phyloP scores from a whole-genome alignment of 192 early-diverging fungal genomes.

The Endogone sp. region DNA sequence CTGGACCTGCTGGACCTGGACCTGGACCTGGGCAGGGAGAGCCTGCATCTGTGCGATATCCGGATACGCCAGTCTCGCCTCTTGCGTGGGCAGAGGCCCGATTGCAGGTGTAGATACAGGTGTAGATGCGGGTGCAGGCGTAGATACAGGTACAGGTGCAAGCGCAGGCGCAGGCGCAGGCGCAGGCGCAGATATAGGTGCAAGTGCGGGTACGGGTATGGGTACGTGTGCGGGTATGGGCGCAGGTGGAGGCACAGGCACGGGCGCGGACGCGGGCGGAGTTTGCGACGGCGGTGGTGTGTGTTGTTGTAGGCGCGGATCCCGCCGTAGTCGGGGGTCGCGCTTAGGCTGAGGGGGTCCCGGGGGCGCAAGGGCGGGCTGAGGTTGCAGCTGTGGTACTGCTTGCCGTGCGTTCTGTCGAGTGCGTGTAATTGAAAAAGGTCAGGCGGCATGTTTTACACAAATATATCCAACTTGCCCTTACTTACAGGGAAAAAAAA shows the following conservation, averaged over 20 bases:
- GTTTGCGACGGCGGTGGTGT: background rate
- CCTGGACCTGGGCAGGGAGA: background rate
- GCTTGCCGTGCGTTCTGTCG: background rate
- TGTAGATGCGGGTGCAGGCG: too few species aligned
- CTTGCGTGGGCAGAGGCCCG: too few species aligned
- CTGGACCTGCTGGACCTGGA: background rate
- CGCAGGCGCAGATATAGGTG: too few species aligned
- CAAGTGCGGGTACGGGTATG: slow-evolving; percentile 1
- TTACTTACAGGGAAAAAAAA: too few species aligned
- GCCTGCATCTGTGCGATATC: background rate
- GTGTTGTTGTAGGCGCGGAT: background rate
- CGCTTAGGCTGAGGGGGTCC: background rate
- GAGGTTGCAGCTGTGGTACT: slow-evolving; percentile 4
- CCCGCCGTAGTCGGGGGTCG: background rate
- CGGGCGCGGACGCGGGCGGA: too few species aligned
- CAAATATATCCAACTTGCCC: background rate
- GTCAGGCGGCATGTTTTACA: too few species aligned
- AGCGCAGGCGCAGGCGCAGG: too few species aligned
- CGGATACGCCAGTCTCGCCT: too few species aligned
- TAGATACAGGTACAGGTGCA: too few species aligned
- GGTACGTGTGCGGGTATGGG: background rate
- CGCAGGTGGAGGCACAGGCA: background rate
- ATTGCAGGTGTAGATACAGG: too few species aligned
- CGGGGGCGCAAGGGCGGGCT: background rate
- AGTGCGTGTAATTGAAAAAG: background rate